These are phyloP conservation scores for Parasitella parasitica DNA, from an alignment of 371 early-diverging fungal species.

Conservation along the genomic window DNA sequence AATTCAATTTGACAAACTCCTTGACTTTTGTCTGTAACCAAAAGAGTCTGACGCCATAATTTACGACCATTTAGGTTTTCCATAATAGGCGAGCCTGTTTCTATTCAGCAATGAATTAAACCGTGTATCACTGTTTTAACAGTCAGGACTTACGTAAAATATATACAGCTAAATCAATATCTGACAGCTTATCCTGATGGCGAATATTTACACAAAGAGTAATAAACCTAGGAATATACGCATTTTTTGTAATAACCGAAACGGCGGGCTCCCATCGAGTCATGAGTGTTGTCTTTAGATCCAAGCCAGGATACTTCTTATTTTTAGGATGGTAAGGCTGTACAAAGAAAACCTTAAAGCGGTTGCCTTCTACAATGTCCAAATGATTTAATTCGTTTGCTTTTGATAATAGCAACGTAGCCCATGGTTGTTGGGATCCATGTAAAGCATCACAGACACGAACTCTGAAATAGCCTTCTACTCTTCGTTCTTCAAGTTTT, in stretches of 20 bases:
- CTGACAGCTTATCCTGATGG: conserved; percentile 28
- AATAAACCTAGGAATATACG: conserved; percentile 50
- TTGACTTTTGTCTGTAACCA: conserved; percentile 33
- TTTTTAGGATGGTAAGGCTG: conserved; percentile 42
- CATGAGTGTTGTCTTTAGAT: conserved; percentile 38
- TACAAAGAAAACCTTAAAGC: conserved; percentile 35
- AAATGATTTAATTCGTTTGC: conserved; percentile 33
- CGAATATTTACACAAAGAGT: conserved; percentile 37
- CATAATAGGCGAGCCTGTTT: conserved; percentile 3
- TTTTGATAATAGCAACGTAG: conserved; percentile 28
- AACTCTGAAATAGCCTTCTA: conserved; percentile 47
- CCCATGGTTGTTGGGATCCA: conserved; percentile 6
- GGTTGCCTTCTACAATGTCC: conserved; percentile 29
- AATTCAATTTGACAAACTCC: conserved; percentile 32
- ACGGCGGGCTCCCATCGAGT: conserved; percentile 47
- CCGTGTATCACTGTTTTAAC: no score
- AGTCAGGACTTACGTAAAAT: conserved; percentile 63
- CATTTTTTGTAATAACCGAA: not conserved
- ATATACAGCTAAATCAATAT: conserved; percentile 58
- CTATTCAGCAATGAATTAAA: no score
- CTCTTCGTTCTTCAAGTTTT: conserved; percentile 37
- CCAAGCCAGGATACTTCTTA: conserved; percentile 30
- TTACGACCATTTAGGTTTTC: conserved; percentile 17
- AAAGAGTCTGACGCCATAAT: conserved; percentile 26
- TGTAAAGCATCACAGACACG: conserved; percentile 50